Conservation (phyloP, 768 basidiomycete genomes). For the Termitomyces sp. region DNA sequence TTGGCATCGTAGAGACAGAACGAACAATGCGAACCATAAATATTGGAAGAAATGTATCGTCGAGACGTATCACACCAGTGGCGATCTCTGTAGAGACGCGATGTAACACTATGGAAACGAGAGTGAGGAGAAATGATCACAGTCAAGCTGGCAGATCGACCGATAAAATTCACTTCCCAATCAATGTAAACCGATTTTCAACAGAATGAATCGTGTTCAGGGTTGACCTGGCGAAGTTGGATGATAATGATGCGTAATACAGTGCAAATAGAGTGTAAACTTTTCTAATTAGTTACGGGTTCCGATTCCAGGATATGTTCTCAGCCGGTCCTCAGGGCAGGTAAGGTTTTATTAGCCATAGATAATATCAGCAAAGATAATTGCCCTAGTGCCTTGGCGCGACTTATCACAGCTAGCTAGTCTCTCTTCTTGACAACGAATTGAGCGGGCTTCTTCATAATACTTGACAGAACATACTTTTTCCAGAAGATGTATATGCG, state of each 20-base stretch:
- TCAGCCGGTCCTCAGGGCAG: background rate
- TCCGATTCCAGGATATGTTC: fast-evolving
- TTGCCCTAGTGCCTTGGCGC: background rate
- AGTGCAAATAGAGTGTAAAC: background rate
- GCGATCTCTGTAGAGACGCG: background rate
- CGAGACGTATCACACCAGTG: background rate
- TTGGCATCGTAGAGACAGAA: background rate
- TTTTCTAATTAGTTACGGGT: background rate
- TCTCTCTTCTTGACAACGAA: background rate
- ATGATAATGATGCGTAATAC: background rate
- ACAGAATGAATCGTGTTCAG: background rate
- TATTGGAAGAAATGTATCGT: too few relatives aligned
- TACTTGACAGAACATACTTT: background rate
- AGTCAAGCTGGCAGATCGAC: background rate
- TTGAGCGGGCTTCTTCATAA: background rate
- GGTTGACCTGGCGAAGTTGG: background rate
- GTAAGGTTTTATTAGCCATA: background rate
- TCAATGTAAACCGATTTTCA: background rate
- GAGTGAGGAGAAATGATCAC: background rate
- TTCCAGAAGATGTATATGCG: background rate
- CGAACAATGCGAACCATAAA: background rate
- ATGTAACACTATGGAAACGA: background rate
- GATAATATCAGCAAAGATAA: background rate
- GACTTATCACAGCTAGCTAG: background rate
- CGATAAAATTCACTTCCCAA: background rate